Conservation (phyloP, 345 rosid genomes). For the Citrus trifoliata region DNA sequence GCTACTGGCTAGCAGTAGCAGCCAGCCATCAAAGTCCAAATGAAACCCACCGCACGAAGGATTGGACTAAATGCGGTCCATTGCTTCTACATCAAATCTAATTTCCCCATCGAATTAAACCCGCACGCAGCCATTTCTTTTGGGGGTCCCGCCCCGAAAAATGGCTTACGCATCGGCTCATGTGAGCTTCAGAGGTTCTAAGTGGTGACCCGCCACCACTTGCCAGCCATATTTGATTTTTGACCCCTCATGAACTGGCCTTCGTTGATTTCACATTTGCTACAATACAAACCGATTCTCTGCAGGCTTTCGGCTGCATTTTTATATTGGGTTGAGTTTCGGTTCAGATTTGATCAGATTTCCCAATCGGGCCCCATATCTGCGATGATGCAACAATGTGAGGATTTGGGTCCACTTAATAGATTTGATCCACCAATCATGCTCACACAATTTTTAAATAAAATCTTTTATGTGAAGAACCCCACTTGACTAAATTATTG, state of each 20-base stretch:
- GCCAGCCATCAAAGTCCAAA: neutral
- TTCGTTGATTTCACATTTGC: neutral
- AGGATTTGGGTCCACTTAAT: neutral
- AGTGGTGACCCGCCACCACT: constrained; percentile 7
- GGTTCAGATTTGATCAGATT: neutral
- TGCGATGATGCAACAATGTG: neutral
- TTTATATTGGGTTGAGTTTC: neutral
- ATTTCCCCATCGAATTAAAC: neutral
- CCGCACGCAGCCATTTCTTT: neutral
- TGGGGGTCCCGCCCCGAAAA: neutral
- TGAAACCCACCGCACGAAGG: neutral
- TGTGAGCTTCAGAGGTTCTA: neutral
- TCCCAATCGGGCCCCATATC: neutral
- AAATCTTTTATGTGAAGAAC: neutral
- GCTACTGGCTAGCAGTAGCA: neutral
- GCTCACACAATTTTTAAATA: neutral
- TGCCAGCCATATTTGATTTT: constrained; percentile 10
- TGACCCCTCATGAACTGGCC: constrained; percentile 8
- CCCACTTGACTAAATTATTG: constrained; percentile 5
- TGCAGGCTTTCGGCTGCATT: neutral
- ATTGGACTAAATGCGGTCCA: constrained; percentile 2
- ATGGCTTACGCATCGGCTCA: neutral
- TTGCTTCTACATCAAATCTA: neutral
- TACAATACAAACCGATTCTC: neutral
- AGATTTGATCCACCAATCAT: constrained; percentile 12